Conservation (phyloP, 495 filamentous ascomycete genomes). For the Endocarpon pusillum region DNA sequence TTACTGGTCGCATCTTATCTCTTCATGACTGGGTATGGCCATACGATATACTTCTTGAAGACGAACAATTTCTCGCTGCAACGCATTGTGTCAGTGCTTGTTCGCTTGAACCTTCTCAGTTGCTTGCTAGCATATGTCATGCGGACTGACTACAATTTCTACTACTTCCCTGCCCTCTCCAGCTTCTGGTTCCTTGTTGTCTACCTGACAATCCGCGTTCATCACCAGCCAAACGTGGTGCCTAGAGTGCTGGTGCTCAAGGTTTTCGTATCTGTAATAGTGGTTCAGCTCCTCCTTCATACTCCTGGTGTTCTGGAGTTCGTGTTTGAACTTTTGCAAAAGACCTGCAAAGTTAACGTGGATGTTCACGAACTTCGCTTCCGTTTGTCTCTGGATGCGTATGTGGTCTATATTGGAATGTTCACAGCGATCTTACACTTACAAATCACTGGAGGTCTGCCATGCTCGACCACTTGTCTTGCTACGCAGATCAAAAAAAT, state of each 20-base stretch:
- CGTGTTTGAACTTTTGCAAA: slow-evolving; percentile 17
- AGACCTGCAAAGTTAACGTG: slow-evolving; percentile 25
- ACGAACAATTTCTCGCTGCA: slow-evolving; percentile 36
- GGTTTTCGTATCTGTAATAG: slow-evolving; percentile 25
- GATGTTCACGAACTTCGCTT: slow-evolving; percentile 27
- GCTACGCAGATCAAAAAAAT: neutral
- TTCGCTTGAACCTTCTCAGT: slow-evolving; percentile 39
- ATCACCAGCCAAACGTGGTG: slow-evolving; percentile 22
- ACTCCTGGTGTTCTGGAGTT: slow-evolving; percentile 28
- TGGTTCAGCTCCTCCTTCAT: slow-evolving; percentile 24
- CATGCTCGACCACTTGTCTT: slow-evolving; percentile 6
- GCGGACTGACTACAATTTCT: slow-evolving; percentile 37
- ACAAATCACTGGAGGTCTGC: slow-evolving; percentile 5
- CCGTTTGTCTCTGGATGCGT: slow-evolving; percentile 29
- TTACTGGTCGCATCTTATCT: slow-evolving; percentile 41
- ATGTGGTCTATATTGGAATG: slow-evolving; percentile 36
- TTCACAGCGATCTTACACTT: slow-evolving; percentile 23
- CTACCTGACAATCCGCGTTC: slow-evolving; percentile 28
- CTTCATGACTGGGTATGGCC: slow-evolving; percentile 43
- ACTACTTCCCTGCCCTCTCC: slow-evolving; percentile 41
- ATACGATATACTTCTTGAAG: slow-evolving; percentile 36
- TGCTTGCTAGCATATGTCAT: slow-evolving; percentile 37
- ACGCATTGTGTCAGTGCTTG: slow-evolving; percentile 28
- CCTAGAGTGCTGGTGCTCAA: slow-evolving; percentile 28
- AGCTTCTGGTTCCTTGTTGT: slow-evolving; percentile 44